These are phyloP conservation scores for Sporothrix protearum DNA, from an alignment of 2,329 filamentous ascomycete genomes.

Conservation along the genomic window DNA sequence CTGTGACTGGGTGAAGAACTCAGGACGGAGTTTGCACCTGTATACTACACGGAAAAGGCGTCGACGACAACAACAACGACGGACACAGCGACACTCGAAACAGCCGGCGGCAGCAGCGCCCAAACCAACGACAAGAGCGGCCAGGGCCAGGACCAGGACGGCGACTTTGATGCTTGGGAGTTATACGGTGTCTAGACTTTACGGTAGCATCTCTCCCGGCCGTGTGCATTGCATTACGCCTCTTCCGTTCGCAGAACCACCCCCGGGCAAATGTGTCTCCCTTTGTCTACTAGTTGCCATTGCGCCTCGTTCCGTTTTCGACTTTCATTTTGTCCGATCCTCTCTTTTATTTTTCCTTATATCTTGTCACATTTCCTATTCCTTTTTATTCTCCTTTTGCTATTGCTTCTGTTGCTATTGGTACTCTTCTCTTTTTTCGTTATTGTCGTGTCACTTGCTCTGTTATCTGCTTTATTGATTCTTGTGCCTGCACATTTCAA, in stretches of 20 bases:
- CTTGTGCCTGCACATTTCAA: background rate
- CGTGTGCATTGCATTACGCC: background rate
- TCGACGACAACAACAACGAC: background rate
- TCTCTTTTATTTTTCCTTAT: background rate
- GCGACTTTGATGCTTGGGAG: constrained; percentile 27
- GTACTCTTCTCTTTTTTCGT: background rate
- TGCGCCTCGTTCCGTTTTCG: background rate
- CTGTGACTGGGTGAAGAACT: constrained; percentile 77
- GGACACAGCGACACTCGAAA: background rate
- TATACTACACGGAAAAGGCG: constrained; percentile 28
- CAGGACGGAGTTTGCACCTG: constrained; percentile 56
- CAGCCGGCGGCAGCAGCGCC: background rate
- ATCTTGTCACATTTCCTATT: background rate
- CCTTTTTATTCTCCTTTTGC: background rate
- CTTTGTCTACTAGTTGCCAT: background rate
- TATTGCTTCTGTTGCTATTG: background rate
- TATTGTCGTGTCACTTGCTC: background rate
- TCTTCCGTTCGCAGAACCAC: background rate
- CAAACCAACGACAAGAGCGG: background rate
- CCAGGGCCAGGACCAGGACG: background rate
- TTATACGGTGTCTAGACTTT: constrained; percentile 25
- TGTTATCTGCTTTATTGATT: background rate
- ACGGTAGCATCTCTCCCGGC: background rate
- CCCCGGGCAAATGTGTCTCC: background rate
- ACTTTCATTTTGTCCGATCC: background rate